These are phyloP conservation scores for Wickerhamomyces sydowiorum DNA, from an alignment of 805 yeast species.

Conservation along the genomic window DNA sequence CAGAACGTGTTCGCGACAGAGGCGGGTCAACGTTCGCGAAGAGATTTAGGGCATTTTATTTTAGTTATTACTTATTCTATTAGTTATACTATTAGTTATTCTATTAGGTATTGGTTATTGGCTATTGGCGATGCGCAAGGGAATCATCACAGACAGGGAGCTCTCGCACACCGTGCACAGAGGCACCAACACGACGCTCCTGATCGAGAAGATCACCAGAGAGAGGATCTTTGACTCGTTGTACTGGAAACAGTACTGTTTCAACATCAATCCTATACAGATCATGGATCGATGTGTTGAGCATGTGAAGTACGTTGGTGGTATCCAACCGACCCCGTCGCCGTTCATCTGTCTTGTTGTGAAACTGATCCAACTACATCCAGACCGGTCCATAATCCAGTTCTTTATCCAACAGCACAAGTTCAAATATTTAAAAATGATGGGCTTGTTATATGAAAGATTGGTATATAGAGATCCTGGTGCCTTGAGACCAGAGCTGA, in stretches of 20 bases:
- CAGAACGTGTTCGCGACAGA: no score
- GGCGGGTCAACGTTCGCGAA: no score
- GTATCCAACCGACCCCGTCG: constrained; percentile 55
- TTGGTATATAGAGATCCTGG: constrained; percentile 20
- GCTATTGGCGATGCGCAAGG: background rate
- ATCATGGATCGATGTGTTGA: constrained; percentile 43
- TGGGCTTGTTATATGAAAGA: constrained; percentile 63
- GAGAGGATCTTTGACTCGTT: constrained; percentile 51
- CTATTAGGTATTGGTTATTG: background rate
- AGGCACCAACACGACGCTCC: constrained; percentile 41
- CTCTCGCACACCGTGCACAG: constrained; percentile 23
- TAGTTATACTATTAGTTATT: background rate
- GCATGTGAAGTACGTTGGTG: constrained; percentile 45
- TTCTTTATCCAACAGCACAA: constrained; percentile 54
- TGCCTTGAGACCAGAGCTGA: constrained; percentile 46
- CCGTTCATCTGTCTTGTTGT: constrained; percentile 73
- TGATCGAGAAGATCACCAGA: constrained; percentile 53
- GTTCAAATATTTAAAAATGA: constrained; percentile 72
- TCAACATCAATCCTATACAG: constrained; percentile 41
- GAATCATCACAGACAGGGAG: constrained; percentile 14
- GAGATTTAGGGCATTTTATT: no score
- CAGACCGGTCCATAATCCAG: constrained; percentile 49
- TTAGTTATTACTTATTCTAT: no score
- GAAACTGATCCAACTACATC: constrained; percentile 73
- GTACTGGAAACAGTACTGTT: constrained; percentile 55